A percentile compares a stretch with the other conserved stretches of the same genome.
Conservation (phyloP, 2,329 filamentous ascomycete species). For the Pseudocercospora pini-densiflorae region DNA sequence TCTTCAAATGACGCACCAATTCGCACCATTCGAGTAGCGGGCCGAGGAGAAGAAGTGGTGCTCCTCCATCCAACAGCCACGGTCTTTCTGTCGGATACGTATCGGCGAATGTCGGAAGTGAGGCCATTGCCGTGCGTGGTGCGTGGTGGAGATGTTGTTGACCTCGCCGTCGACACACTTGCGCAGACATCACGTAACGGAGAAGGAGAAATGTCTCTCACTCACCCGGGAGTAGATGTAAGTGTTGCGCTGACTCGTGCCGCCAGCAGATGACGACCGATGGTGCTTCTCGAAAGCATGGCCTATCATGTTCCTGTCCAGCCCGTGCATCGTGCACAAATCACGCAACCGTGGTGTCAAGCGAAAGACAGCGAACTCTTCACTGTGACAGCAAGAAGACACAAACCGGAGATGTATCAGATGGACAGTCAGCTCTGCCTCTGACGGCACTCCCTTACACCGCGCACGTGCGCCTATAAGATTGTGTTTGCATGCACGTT, state of each 20-base stretch:
- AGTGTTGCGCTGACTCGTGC: slow-evolving; percentile 5
- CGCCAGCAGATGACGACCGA: neutral
- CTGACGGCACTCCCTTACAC: neutral
- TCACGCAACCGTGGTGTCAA: neutral
- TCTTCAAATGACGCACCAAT: neutral
- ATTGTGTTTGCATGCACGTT: slow-evolving; percentile 1
- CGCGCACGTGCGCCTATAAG: neutral
- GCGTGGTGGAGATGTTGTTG: neutral
- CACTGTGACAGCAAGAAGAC: neutral
- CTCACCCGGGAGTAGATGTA: neutral
- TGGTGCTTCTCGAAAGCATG: neutral
- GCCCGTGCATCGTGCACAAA: neutral
- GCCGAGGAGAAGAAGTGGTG: slow-evolving; percentile 3
- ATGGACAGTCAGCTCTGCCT: neutral
- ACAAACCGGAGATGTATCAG: neutral
- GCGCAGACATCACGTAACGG: slow-evolving; percentile 1
- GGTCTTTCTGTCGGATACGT: neutral
- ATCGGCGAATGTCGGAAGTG: slow-evolving; percentile 9
- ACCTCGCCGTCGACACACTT: neutral
- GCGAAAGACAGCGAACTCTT: neutral
- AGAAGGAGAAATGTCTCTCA: neutral
- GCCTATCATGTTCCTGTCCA: neutral
- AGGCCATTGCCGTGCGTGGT: slow-evolving; percentile 7
- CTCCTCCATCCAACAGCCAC: neutral
- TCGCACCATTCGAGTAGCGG: neutral